Conservation (phyloP, 164 flowering plant species). For the Paratinospora sagittata region DNA sequence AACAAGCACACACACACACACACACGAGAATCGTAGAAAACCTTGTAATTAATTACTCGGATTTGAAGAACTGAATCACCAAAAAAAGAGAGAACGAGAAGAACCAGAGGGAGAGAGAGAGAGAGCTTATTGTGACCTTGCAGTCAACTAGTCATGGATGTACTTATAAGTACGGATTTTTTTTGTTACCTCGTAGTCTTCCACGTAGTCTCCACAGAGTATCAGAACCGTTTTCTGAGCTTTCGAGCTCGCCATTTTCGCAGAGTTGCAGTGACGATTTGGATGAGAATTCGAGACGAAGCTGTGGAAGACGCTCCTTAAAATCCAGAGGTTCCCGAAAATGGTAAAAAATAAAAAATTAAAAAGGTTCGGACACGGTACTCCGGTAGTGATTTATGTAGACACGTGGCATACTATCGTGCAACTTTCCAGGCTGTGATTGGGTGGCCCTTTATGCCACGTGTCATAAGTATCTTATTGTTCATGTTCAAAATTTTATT, state of each 20-base stretch:
- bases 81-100: neutral
- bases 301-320: neutral
- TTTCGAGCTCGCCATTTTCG: slow-evolving; percentile 26
- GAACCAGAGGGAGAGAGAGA: neutral
- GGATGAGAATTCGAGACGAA: slow-evolving; percentile 3
- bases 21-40: neutral
- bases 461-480: too few relatives aligned
- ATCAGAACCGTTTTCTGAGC: slow-evolving; percentile 50
- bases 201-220: slow-evolving; percentile 88
- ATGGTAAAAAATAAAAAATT: too few relatives aligned
- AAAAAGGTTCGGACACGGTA: too few relatives aligned
- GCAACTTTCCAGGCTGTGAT: too few relatives aligned
- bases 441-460: too few relatives aligned
- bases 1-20: neutral
- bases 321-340: too few relatives aligned
- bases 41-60: neutral
- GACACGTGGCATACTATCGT: too few relatives aligned
- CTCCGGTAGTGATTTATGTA: too few relatives aligned
- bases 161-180: too few relatives aligned
- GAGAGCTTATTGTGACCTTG: too few relatives aligned
- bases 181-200: slow-evolving; percentile 93
- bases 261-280: neutral
- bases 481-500: too few relatives aligned
- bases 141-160: too few relatives aligned
- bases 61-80: neutral